These are phyloP conservation scores for Piloderma croceum DNA, from an alignment of 768 basidiomycete species.

Conservation along the genomic window DNA sequence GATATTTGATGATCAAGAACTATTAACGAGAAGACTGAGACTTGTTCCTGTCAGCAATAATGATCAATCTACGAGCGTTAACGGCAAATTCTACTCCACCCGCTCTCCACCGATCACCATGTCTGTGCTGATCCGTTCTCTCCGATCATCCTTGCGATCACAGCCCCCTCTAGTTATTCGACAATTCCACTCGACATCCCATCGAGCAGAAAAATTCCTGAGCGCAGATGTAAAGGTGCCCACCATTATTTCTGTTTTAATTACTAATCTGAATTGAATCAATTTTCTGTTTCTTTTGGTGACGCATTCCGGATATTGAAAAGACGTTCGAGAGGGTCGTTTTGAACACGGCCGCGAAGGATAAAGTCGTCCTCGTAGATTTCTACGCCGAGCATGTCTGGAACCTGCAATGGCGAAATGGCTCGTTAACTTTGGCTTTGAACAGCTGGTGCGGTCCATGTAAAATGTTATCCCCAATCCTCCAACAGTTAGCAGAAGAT, in stretches of 20 bases:
- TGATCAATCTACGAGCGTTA: no score
- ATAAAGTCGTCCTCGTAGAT: constrained; percentile 63
- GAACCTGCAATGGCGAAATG: neutral
- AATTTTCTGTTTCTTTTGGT: neutral
- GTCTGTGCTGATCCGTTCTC: neutral
- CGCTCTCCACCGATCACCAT: no score
- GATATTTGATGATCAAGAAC: no score
- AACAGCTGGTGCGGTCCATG: constrained; percentile 78
- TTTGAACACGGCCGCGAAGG: no score
- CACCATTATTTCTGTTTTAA: neutral
- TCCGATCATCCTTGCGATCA: neutral
- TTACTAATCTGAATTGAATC: neutral
- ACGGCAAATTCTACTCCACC: no score
- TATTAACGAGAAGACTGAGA: no score
- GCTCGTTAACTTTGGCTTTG: constrained; percentile 2
- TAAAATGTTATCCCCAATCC: constrained; percentile 62
- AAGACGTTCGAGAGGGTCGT: constrained; percentile 34
- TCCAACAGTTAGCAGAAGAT: constrained; percentile 53
- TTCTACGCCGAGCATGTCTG: constrained; percentile 74
- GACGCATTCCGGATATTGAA: no score
- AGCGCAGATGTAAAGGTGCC: constrained; percentile 43
- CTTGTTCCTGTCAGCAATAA: no score
- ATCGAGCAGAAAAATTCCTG: constrained; percentile 36
- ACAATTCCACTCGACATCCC: constrained; percentile 39
- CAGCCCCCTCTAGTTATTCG: constrained; percentile 6